Conservation (phyloP, 1,284 basidiomycete genomes). For the Mycena sp. region DNA sequence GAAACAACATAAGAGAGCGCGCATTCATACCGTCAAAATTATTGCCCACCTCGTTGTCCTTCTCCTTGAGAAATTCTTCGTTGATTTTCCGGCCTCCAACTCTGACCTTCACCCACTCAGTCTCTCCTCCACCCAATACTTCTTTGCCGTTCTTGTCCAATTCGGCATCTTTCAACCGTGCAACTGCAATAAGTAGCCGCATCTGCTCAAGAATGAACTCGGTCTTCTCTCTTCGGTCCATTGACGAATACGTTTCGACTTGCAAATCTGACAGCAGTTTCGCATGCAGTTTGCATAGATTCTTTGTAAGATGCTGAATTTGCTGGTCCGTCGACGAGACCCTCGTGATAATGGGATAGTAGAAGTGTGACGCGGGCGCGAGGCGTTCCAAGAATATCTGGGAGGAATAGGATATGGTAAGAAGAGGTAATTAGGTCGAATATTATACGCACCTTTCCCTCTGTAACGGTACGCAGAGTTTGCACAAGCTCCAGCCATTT, state of each 20-base stretch:
- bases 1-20: constrained; percentile 19
- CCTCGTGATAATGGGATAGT: constrained; percentile 87
- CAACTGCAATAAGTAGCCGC: constrained; percentile 83
- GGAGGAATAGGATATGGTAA: neutral
- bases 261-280: constrained; percentile 94
- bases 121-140: constrained; percentile 72
- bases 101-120: constrained; percentile 91
- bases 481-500: constrained; percentile 91
- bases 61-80: constrained; percentile 90
- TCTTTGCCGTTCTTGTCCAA: constrained; percentile 67
- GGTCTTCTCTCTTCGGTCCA: constrained; percentile 98
- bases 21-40: neutral
- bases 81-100: constrained; percentile 96
- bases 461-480: constrained; percentile 91
- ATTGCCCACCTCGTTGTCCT: constrained; percentile 73
- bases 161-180: constrained; percentile 72
- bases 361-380: constrained; percentile 92
- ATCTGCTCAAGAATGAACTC: constrained; percentile 99
- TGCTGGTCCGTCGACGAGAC: constrained; percentile 56
- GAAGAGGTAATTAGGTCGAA: neutral
- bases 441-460: constrained; percentile 78
- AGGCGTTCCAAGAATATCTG: constrained; percentile 97
- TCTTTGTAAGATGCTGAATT: constrained; percentile 63
- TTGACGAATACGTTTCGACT: constrained; percentile 98
- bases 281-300: constrained; percentile 84